phyloP scores from a whole-genome alignment of 306 rosid genomes.

The Fragaria ananassa region DNA sequence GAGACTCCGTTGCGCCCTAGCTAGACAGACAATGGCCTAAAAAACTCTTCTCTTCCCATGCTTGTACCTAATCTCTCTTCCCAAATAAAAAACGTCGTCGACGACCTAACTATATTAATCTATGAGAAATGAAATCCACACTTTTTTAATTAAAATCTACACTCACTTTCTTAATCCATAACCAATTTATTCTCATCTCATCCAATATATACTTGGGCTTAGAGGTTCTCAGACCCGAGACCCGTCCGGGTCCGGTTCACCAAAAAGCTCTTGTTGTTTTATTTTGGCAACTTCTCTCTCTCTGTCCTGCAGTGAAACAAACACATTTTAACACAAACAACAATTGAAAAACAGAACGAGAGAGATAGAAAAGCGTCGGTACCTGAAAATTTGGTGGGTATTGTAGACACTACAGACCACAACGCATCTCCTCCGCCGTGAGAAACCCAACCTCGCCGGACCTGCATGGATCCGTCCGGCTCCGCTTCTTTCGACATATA shows the following conservation, averaged over 20 bases:
- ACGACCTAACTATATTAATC: too few species aligned
- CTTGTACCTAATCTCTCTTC: too few species aligned
- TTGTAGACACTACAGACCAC: background rate
- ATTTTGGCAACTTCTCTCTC: background rate
- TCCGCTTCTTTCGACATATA: constrained; percentile 49
- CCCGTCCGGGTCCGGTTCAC: constrained; percentile 5
- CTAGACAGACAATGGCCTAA: too few species aligned
- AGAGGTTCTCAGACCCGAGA: background rate
- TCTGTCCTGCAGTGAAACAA: background rate
- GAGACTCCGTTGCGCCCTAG: accelerated
- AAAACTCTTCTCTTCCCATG: too few species aligned
- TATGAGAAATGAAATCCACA: too few species aligned
- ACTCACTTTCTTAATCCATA: too few species aligned
- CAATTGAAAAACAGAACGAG: background rate
- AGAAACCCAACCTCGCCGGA: constrained; percentile 12
- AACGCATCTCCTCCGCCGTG: background rate
- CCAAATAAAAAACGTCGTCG: too few species aligned
- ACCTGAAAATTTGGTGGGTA: background rate
- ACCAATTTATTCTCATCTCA: too few species aligned
- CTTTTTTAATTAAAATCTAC: too few species aligned
- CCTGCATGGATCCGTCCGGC: constrained; percentile 51
- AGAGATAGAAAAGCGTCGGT: background rate
- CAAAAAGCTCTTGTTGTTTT: background rate
- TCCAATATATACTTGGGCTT: too few species aligned
- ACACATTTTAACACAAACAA: background rate